These are phyloP conservation scores for Luzula sylvatica DNA, from an alignment of 176 grass and related monocot genomes.

Conservation along the genomic window DNA sequence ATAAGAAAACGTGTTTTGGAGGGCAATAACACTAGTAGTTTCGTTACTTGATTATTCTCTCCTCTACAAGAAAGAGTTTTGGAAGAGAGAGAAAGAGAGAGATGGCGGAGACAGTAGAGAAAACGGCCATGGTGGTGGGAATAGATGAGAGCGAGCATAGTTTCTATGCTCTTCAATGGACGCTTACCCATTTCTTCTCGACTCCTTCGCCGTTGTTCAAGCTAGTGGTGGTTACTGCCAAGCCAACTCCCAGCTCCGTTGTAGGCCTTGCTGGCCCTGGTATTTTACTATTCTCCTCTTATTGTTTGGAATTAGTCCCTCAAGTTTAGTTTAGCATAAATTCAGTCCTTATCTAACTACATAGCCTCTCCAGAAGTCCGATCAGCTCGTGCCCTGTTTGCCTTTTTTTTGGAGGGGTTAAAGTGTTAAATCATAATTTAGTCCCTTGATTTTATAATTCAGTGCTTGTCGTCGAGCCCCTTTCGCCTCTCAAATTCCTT, in stretches of 20 bases:
- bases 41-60: not conserved
- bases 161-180: slow-evolving; percentile 87
- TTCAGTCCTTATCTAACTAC: not conserved
- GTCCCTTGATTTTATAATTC: too few relatives aligned
- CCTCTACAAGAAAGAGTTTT: not conserved
- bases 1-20: not conserved
- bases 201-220: slow-evolving; percentile 29
- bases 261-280: slow-evolving; percentile 58
- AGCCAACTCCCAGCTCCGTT: slow-evolving; percentile 44
- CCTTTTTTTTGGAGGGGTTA: too few relatives aligned
- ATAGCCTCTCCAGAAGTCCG: too few relatives aligned
- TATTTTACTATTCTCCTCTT: not conserved
- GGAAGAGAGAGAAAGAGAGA: not conserved
- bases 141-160: slow-evolving; percentile 93
- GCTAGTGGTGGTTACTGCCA: slow-evolving; percentile 63
- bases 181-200: slow-evolving; percentile 75
- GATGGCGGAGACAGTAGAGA: slow-evolving; percentile 34
- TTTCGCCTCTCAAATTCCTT: too few relatives aligned
- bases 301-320: not conserved
- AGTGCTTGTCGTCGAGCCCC: too few relatives aligned
- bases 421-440: too few relatives aligned
- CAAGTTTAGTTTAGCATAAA: not conserved
- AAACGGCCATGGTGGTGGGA: slow-evolving; percentile 67
- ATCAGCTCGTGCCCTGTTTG: too few relatives aligned
- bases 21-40: not conserved